phyloP scores from a whole-genome alignment of 169 alveolate genomes.

The Condylostoma magnum region DNA sequence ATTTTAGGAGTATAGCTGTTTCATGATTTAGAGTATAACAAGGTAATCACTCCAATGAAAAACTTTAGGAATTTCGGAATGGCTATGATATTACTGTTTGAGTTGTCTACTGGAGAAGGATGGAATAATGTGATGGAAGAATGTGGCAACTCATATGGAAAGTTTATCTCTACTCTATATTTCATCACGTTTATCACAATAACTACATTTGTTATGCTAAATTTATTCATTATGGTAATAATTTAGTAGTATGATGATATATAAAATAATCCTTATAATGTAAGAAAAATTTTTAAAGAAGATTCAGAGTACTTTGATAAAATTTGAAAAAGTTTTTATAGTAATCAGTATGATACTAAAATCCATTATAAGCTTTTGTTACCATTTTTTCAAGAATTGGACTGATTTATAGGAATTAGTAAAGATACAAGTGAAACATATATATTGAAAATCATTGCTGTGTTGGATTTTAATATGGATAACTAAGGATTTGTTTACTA shows the following conservation, averaged over 20 bases:
- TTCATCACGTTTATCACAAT: not conserved
- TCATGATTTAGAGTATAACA: constrained; percentile 45
- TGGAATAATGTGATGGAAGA: constrained; percentile 53
- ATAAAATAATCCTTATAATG: constrained; percentile 9
- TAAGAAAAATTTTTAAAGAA: constrained; percentile 6
- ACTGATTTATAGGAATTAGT: constrained; percentile 8
- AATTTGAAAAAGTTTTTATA: constrained; percentile 40
- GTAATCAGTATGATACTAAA: constrained; percentile 48
- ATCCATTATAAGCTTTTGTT: not conserved
- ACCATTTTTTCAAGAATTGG: constrained; percentile 19
- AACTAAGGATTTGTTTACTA: constrained; percentile 14
- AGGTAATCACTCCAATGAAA: constrained; percentile 42
- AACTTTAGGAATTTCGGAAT: constrained; percentile 62
- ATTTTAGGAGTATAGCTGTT: constrained; percentile 76
- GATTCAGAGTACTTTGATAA: not conserved
- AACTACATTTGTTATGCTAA: constrained; percentile 24
- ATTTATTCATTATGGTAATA: constrained; percentile 28
- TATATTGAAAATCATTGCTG: not conserved
- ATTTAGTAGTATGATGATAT: constrained; percentile 16
- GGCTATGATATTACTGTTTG: constrained; percentile 49
- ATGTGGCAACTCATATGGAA: not conserved
- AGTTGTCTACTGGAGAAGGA: constrained; percentile 73
- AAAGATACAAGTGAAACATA: not conserved
- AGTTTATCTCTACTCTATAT: not conserved
- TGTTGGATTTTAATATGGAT: not conserved